These are phyloP conservation scores for Gentiana dahurica DNA, from an alignment of 257 asterid species.

Conservation along the genomic window DNA sequence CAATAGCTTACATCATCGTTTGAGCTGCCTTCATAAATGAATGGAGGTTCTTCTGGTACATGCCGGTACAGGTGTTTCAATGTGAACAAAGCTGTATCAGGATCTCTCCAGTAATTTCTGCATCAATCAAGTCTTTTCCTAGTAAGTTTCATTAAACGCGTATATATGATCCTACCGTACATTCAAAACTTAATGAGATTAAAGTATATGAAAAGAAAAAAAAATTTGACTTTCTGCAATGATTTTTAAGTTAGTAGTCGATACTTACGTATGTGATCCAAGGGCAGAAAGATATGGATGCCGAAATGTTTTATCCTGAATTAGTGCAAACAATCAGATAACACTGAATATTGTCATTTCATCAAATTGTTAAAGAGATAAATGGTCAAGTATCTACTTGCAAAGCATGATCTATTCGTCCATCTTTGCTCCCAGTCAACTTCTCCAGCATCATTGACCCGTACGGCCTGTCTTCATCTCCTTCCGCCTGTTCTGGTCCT, in stretches of 20 bases:
- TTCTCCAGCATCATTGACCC: conserved; percentile 84
- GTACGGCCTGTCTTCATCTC: conserved; percentile 63
- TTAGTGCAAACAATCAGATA: not conserved
- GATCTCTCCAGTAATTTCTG: conserved; percentile 96
- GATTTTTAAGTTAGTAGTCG: not conserved
- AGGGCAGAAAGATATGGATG: conserved; percentile 88
- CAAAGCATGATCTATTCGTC: conserved; percentile 80
- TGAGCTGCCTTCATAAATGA: conserved; percentile 24
- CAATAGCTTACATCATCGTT: conserved; percentile 17
- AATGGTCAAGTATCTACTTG: conserved; percentile 42
- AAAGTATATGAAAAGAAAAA: too few relatives aligned
- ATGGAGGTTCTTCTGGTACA: conserved; percentile 50
- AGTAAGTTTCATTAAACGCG: too few relatives aligned
- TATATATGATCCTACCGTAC: too few relatives aligned
- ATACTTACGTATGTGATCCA: conserved; percentile 86
- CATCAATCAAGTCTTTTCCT: conserved; percentile 4
- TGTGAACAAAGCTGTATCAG: conserved; percentile 89
- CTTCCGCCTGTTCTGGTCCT: conserved; percentile 40
- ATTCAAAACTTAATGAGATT: too few relatives aligned
- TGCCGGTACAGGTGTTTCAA: conserved; percentile 76
- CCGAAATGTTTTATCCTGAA: conserved; percentile 95
- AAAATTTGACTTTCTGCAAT: too few relatives aligned
- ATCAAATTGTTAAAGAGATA: not conserved
- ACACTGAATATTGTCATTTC: not conserved
- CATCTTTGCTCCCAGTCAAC: conserved; percentile 61